Conservation (phyloP, 108 stramenopile genomes). For the Skeletonema costatum region DNA sequence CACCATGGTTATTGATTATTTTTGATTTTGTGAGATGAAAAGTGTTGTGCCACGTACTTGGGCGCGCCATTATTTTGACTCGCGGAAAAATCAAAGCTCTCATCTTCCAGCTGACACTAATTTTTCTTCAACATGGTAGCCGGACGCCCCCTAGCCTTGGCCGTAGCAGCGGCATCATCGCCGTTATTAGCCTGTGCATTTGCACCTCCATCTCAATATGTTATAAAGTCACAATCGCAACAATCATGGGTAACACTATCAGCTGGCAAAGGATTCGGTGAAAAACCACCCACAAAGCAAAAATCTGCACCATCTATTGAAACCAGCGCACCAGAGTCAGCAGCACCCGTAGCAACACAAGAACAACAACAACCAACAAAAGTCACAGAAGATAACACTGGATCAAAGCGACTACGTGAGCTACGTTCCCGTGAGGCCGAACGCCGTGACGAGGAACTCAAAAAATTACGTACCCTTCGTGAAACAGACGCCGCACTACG, state of each 20-base stretch:
- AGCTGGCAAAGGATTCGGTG: slow-evolving; percentile 42
- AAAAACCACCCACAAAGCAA: slow-evolving; percentile 25
- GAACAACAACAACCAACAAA: background rate
- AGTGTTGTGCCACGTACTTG: background rate
- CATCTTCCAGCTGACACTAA: background rate
- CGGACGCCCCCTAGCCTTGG: background rate
- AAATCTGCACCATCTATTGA: background rate
- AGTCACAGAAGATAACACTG: slow-evolving; percentile 25
- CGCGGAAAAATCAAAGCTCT: no score
- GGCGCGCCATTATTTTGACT: background rate
- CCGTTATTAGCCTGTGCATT: background rate
- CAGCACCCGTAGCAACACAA: slow-evolving; percentile 1
- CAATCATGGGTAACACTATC: background rate
- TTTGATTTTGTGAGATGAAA: background rate
- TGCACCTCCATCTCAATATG: background rate
- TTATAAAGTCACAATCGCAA: background rate
- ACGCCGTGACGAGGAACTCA: slow-evolving; percentile 73
- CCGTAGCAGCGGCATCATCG: background rate
- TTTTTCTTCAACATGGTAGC: background rate
- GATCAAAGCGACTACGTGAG: slow-evolving; percentile 51
- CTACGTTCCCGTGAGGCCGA: slow-evolving; percentile 76
- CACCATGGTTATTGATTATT: background rate
- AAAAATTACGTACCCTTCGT: slow-evolving; percentile 50
- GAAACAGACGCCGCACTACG: slow-evolving; percentile 53
- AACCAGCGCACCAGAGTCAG: background rate